Evolutionary conservation across 2,329 filamentous ascomycete genomes (phyloP), one percentile per base, ranked within the genome.

Genomic region (Neodidymelliopsis sp.): DNA sequence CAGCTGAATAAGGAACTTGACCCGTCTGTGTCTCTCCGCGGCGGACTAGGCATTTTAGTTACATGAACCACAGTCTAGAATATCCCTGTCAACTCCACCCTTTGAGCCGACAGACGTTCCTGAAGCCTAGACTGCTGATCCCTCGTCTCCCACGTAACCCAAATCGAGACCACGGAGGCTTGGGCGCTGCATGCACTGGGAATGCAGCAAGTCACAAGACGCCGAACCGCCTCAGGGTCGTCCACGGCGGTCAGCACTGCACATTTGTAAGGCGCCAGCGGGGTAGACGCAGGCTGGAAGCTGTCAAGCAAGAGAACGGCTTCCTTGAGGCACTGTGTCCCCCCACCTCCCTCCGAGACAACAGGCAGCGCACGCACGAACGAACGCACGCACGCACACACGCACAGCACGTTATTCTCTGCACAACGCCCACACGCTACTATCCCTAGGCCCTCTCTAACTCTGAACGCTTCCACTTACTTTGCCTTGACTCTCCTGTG

Each of bases 41-140:
- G 29, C 35, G 16, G 36, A 34, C 47, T 50, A 50, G 47, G 35
- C n/a, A n/a, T 22, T 35, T 40, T 45, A 50, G 47, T 31, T 45
- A 50, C 40, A 45, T 44, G 40, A 45, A 27, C 34, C 20, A 35
- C 11, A 29, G 24, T 41, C 42, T 38, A 40, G 42, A 49, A 37
- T 34, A 49, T 27, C 39, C 46, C 46, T 49, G 46, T 34, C 11
- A 43, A 28, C 46, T 49, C 46, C 39, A 49, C 46, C 39, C 46
- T 29, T 35, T 39, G 46, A 49, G 34, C 46, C 46, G 39, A 34
- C 18, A 19, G 35, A 22, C 41, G 31, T 45, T 37, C 37, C 30
- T 27, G 34, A 25, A 37, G 34, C 34, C 34, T 37, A 52, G 48
- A 46, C 42, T 52, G 47, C 47, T 50, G 47, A 50, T 50, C 47